These are phyloP conservation scores for Quercus gilva DNA, from an alignment of 306 rosid species.

Conservation along the genomic window DNA sequence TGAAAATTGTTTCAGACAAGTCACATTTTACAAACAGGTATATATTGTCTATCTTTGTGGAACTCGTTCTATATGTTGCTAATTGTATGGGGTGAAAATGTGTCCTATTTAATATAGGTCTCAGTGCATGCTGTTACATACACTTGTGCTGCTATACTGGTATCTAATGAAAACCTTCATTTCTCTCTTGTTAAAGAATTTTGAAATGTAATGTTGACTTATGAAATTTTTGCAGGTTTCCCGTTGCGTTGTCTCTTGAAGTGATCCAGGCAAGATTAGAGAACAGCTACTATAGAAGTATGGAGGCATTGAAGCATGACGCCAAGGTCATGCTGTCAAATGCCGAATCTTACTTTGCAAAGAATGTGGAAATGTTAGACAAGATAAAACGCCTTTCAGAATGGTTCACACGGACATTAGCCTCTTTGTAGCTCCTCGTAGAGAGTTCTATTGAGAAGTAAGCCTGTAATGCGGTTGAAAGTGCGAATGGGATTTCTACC, in stretches of 20 bases:
- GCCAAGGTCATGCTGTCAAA: conserved; percentile 58
- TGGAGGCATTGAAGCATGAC: conserved; percentile 88
- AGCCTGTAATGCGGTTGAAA: conserved; percentile 35
- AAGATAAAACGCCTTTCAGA: conserved; percentile 70
- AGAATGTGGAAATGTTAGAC: conserved; percentile 47
- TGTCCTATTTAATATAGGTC: neutral
- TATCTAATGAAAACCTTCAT: neutral
- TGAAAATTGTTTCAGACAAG: conserved; percentile 57
- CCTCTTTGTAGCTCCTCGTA: conserved; percentile 43
- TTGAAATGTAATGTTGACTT: neutral
- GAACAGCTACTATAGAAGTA: conserved; percentile 77
- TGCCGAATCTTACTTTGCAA: conserved; percentile 55
- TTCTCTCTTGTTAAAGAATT: neutral
- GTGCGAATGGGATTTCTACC: conserved; percentile 28
- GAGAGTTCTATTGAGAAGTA: conserved; percentile 22
- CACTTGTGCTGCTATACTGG: neutral
- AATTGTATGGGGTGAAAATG: neutral
- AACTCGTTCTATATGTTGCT: neutral
- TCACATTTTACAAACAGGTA: conserved; percentile 78
- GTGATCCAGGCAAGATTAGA: conserved; percentile 74
- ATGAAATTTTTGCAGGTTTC: conserved; percentile 59
- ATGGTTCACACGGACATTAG: conserved; percentile 66
- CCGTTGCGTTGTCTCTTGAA: conserved; percentile 78
- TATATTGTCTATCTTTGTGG: neutral
- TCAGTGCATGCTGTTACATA: neutral